Base-by-base conservation (phyloP, 2,329 filamentous ascomycete genomes). In the Rachicladosporium sp. region DNA sequence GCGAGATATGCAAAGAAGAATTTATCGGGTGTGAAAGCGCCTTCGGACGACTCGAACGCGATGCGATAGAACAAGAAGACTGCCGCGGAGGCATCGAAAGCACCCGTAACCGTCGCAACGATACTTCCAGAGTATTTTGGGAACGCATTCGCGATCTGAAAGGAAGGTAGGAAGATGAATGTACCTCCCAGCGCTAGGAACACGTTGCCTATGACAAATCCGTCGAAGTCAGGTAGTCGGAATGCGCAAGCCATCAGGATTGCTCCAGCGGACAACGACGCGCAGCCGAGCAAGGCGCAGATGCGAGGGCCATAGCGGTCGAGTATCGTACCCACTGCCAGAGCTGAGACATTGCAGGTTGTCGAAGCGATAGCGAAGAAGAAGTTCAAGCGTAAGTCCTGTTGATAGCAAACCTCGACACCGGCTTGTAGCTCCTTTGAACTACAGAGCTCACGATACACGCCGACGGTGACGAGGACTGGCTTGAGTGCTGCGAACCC, bases 291-390 rank as follows among this genome's bases (percentile, higher is more conserved):
- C 29, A 86, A 67, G 2, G 82, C 80, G 53, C 82, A 82, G 3
- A 84, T 70, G 35, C 82, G 74, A 9, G 87, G 87, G 1, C 88
- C 88, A 54, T 76, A 88, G 47, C 77, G 71, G 60, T 94, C 88
- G 15, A 94, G 71, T 33, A 93, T 80, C 1, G 84, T 83, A 33
- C 88, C 88, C 9, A 93, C 78, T 1, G 86, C 83, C 6, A 94
- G 69, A 3, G 87, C 86, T 21, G 78, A 84, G 10, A 93, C 80
- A 54, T 94, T 94, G 38, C 86, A 91, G 2, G 76, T 82, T 8
- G 93, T 86, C 9, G 85, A 86, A 9, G 87, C 87, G 37, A 87
- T 73, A 5, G 86, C 91, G 66, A 94, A 94, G 82, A 93, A 93
- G 49, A 93, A 67, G 58, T 94, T 94, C 38, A 94, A 55, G 50